These are phyloP conservation scores for Alternaria gaisen DNA, from an alignment of 2,329 filamentous ascomycete species.

Conservation along the genomic window DNA sequence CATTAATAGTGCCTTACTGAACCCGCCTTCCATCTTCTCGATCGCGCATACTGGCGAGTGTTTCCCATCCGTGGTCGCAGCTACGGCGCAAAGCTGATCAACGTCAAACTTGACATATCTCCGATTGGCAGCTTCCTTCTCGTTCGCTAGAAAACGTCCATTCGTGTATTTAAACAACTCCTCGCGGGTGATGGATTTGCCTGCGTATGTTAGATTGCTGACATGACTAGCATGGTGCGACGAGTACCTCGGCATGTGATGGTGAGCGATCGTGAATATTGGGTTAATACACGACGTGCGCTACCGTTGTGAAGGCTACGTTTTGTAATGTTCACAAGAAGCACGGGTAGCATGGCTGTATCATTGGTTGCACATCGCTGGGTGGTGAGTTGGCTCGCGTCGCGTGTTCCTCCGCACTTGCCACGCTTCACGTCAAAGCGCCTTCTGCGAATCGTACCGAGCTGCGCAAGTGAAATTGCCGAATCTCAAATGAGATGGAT, in stretches of 20 bases:
- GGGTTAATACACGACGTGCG: no score
- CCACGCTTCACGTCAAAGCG: no score
- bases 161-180: constrained; percentile 41
- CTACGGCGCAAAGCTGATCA: constrained; percentile 39
- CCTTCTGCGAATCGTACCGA: no score
- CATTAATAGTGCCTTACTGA: constrained; percentile 45
- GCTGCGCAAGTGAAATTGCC: no score
- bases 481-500: no score
- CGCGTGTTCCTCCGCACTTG: no score
- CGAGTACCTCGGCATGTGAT: constrained; percentile 8
- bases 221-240: no score
- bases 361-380: no score
- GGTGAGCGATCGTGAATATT: background rate
- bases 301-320: no score
- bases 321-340: no score
- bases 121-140: constrained; percentile 30
- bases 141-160: constrained; percentile 41
- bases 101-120: constrained; percentile 43
- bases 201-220: background rate
- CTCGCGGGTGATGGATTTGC: constrained; percentile 22
- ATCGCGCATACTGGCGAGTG: constrained; percentile 36
- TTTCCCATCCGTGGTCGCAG: constrained; percentile 23
- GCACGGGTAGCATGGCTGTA: no score
- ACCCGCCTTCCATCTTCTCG: constrained; percentile 48
- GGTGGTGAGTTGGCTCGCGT: no score